These are phyloP conservation scores for Lasiosphaeriaceae sp. DNA, from an alignment of 495 filamentous ascomycete genomes.

Conservation along the genomic window DNA sequence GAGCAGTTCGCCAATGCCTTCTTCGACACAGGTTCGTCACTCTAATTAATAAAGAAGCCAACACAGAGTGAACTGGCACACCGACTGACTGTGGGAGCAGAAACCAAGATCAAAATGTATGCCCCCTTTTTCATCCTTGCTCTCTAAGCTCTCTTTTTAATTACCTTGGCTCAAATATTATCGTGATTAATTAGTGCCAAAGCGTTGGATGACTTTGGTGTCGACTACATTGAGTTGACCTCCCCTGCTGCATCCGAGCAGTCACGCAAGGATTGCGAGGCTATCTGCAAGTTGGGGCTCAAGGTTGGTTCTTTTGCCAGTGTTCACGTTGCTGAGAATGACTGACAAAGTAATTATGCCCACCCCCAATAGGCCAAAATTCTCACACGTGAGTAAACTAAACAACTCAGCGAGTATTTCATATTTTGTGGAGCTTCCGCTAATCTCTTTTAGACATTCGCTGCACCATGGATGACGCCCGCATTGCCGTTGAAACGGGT, in stretches of 20 bases:
- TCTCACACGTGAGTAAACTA: slow-evolving; percentile 36
- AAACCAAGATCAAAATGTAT: slow-evolving; percentile 85
- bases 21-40: slow-evolving; percentile 57
- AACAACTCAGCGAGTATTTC: background rate
- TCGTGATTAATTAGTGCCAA: too few species aligned
- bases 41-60: too few species aligned
- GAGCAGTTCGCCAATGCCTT: slow-evolving; percentile 92
- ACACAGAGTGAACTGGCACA: too few species aligned
- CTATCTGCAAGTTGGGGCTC: slow-evolving; percentile 88
- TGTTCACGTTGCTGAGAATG: background rate
- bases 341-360: too few species aligned
- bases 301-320: slow-evolving; percentile 36
- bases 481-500: slow-evolving; percentile 83
- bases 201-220: slow-evolving; percentile 82
- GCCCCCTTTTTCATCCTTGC: too few species aligned
- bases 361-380: slow-evolving; percentile 38
- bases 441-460: slow-evolving; percentile 63
- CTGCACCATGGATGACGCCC: slow-evolving; percentile 91
- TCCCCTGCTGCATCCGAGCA: slow-evolving; percentile 78
- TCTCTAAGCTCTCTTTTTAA: too few species aligned
- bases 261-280: slow-evolving; percentile 74
- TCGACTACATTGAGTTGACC: slow-evolving; percentile 90
- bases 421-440: slow-evolving; percentile 49
- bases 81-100: slow-evolving; percentile 14
- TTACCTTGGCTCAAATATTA: too few species aligned